phyloP scores from a whole-genome alignment of 1,284 basidiomycete species.

The Ceratobasidium sp. region DNA sequence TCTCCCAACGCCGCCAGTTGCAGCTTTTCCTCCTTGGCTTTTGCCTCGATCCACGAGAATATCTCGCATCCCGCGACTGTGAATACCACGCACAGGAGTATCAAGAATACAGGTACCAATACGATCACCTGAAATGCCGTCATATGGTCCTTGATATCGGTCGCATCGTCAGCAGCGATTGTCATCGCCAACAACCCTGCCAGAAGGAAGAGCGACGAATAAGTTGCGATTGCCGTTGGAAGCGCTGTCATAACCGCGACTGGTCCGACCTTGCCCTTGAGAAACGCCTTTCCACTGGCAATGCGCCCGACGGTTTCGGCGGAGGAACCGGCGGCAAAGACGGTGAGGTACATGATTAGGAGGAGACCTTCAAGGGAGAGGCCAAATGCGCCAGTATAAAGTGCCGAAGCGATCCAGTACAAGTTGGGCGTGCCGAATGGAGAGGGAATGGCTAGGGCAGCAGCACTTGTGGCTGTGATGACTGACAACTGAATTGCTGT shows the following conservation, averaged over 20 bases:
- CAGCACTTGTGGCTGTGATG: constrained; percentile 32
- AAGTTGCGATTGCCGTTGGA: constrained; percentile 32
- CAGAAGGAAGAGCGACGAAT: constrained; percentile 25
- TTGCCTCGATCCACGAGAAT: constrained; percentile 19
- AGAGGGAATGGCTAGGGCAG: constrained; percentile 36
- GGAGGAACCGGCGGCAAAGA: constrained; percentile 26
- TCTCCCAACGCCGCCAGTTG: neutral
- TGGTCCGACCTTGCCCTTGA: constrained; percentile 17
- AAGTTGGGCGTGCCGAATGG: constrained; percentile 26
- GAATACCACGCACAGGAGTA: neutral
- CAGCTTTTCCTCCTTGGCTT: neutral
- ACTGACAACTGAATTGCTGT: neutral
- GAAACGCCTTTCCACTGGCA: constrained; percentile 25
- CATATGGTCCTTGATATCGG: constrained; percentile 6
- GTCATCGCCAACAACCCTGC: constrained; percentile 32
- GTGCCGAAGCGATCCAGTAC: constrained; percentile 20
- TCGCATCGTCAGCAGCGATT: constrained; percentile 15
- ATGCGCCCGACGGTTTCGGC: constrained; percentile 28
- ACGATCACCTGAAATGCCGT: constrained; percentile 13
- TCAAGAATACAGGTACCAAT: constrained; percentile 15
- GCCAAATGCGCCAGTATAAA: constrained; percentile 26
- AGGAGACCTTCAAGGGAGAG: constrained; percentile 35
- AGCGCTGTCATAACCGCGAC: constrained; percentile 28
- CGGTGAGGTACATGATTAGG: constrained; percentile 34
- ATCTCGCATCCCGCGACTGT: constrained; percentile 25